Evolutionary conservation across 2,329 filamentous ascomycete species (phyloP).

Genomic region (Fusarium caatingaense): DNA sequence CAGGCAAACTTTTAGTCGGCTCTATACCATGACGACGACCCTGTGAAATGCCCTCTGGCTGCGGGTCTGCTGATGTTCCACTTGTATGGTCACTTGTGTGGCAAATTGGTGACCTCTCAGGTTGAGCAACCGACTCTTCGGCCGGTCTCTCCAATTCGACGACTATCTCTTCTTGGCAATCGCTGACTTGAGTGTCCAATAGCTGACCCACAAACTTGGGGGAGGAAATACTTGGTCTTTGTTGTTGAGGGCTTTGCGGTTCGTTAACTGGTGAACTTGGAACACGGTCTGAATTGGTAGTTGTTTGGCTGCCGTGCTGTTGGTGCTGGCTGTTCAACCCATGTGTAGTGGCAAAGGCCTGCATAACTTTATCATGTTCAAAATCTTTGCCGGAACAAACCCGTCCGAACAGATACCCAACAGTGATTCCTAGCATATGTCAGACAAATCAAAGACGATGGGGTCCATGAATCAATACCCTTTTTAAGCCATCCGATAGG

Average conservation of each 20-base stretch:
- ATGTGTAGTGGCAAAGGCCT: conserved; percentile 35
- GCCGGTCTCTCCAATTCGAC: neutral
- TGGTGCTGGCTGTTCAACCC: neutral
- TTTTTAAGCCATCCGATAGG: conserved; percentile 69
- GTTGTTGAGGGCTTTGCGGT: neutral
- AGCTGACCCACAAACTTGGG: conserved; percentile 5
- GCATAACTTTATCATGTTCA: conserved; percentile 73
- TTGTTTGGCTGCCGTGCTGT: conserved; percentile 33
- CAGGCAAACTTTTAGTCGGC: neutral
- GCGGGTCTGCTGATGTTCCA: neutral
- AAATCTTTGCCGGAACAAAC: conserved; percentile 72
- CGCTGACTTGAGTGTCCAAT: conserved; percentile 14
- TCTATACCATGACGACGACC: neutral
- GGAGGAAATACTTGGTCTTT: neutral
- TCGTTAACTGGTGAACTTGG: conserved; percentile 15
- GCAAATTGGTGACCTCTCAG: neutral
- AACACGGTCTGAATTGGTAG: conserved; percentile 9
- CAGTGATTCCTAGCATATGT: conserved; percentile 61
- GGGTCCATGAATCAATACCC: conserved; percentile 42
- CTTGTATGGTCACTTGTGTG: neutral
- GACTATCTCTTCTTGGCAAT: neutral
- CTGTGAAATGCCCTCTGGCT: neutral
- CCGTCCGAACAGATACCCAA: conserved; percentile 76
- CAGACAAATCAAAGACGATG: neutral
- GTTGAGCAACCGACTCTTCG: neutral